These are phyloP conservation scores for Striga hermonthica DNA, from an alignment of 305 asterid genomes.

Conservation along the genomic window DNA sequence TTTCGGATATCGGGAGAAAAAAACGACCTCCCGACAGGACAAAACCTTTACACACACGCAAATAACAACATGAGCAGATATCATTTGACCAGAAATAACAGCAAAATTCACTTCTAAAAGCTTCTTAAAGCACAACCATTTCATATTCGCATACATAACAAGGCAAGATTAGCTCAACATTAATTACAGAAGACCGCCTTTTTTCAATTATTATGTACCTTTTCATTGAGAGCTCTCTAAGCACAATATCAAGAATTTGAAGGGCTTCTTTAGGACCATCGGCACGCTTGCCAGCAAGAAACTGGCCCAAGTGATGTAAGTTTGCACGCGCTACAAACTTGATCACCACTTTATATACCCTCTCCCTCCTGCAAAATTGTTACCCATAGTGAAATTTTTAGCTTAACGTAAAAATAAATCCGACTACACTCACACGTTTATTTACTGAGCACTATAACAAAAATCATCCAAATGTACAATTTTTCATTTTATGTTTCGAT, in stretches of 20 bases:
- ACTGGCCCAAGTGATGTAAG: conserved; percentile 82
- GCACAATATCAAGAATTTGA: conserved; percentile 90
- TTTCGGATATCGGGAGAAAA: conserved; percentile 83
- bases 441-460: background rate
- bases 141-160: background rate
- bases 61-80: too few relatives aligned
- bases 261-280: conserved; percentile 95
- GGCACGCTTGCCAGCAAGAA: conserved; percentile 89
- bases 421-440: background rate
- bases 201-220: conserved; percentile 42
- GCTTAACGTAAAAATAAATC: background rate
- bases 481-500: background rate
- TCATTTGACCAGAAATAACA: too few relatives aligned
- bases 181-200: background rate
- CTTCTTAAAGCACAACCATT: too few relatives aligned
- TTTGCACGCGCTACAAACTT: conserved; percentile 85
- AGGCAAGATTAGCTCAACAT: background rate
- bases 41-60: conserved; percentile 55
- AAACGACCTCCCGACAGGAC: conserved; percentile 90
- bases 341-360: conserved; percentile 81
- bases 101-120: too few relatives aligned
- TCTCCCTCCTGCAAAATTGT: conserved; percentile 58
- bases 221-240: conserved; percentile 79
- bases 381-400: background rate
- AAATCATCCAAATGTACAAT: background rate